Conservation (phyloP, 2,329 filamentous ascomycete genomes). For the Pestalotiopsis sp. region DNA sequence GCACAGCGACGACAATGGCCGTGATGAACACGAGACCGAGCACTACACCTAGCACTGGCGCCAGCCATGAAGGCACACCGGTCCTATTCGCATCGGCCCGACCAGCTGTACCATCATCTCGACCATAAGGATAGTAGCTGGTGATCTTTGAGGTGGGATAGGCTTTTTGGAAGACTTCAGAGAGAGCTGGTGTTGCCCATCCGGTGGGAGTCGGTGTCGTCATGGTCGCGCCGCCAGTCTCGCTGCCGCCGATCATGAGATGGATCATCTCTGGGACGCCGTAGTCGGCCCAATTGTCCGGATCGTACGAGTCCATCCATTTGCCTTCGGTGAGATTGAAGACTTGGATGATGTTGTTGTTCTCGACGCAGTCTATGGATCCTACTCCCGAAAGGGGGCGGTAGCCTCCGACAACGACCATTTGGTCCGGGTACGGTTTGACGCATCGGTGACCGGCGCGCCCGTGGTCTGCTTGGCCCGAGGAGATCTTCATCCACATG, state of each 20-base stretch:
- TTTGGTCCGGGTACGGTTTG: conserved; percentile 74
- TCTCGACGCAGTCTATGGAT: conserved; percentile 44
- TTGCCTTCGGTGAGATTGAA: conserved; percentile 71
- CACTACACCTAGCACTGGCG: conserved; percentile 62
- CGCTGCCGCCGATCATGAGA: conserved; percentile 66
- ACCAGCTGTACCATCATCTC: conserved; percentile 28
- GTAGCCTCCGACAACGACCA: conserved; percentile 76
- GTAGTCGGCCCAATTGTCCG: conserved; percentile 64
- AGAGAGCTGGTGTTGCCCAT: conserved; percentile 52
- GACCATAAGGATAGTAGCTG: conserved; percentile 61
- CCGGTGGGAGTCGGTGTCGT: conserved; percentile 61
- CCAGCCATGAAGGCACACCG: conserved; percentile 56
- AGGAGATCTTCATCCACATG: conserved; percentile 65
- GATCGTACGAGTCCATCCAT: conserved; percentile 73
- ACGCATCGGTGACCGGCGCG: conserved; percentile 77
- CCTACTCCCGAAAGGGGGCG: conserved; percentile 28
- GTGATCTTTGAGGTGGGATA: conserved; percentile 60
- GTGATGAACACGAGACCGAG: conserved; percentile 58
- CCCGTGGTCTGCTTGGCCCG: conserved; percentile 48
- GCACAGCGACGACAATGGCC: conserved; percentile 47
- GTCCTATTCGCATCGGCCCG: conserved; percentile 15
- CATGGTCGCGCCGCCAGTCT: conserved; percentile 67
- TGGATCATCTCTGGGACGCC: conserved; percentile 65
- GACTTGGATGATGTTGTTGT: conserved; percentile 53
- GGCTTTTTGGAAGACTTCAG: conserved; percentile 49